phyloP scores from a whole-genome alignment of 306 rosid species.

The Sicyos edulis region DNA sequence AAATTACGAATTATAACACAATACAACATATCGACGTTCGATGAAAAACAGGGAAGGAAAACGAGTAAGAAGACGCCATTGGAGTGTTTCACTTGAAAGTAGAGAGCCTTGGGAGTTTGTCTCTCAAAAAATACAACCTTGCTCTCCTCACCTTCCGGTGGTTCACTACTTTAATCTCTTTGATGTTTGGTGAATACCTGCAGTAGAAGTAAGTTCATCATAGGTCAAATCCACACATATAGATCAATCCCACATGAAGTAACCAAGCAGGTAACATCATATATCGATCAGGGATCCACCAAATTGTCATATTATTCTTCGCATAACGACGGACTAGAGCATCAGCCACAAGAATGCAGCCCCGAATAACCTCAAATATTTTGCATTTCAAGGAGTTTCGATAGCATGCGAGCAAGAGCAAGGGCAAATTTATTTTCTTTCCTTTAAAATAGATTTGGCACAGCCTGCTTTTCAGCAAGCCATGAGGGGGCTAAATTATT shows the following conservation, averaged over 20 bases:
- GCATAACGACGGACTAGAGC: too few species aligned
- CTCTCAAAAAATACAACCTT: constrained; percentile 72
- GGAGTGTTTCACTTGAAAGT: constrained; percentile 63
- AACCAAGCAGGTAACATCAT: neutral
- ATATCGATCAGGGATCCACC: neutral
- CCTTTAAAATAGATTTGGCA: neutral
- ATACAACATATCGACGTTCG: constrained; percentile 19
- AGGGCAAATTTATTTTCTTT: neutral
- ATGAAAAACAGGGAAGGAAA: constrained; percentile 26
- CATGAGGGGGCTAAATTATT: neutral
- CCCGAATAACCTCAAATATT: neutral
- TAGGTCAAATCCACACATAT: neutral
- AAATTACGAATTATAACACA: neutral
- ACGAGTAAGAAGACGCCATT: constrained; percentile 16
- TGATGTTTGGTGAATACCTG: constrained; percentile 94
- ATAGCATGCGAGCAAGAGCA: neutral
- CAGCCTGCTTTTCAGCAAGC: neutral
- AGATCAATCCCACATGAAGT: neutral
- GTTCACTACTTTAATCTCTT: constrained; percentile 65
- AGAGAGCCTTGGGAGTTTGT: constrained; percentile 93
- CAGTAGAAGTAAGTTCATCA: neutral
- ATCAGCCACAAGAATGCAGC: neutral
- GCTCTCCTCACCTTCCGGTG: constrained; percentile 96
- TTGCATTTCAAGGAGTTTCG: neutral
- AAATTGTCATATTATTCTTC: neutral